Percentiles rank a stretch among this genome's conserved stretches.
Conservation (phyloP, 305 asterid genomes). For the Ajuga reptans region DNA sequence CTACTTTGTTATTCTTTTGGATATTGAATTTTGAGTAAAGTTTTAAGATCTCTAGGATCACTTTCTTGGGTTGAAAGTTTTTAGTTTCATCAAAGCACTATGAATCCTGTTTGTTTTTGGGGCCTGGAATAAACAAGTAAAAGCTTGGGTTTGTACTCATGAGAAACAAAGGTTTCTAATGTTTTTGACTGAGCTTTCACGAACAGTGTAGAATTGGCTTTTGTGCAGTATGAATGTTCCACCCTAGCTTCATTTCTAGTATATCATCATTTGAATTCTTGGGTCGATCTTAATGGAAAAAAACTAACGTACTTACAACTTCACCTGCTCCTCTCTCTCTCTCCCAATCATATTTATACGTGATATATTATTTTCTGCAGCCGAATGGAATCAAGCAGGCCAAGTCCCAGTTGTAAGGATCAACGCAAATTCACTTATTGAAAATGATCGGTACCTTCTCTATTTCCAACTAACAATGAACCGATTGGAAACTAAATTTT, state of each 20-base stretch:
- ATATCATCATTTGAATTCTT: background rate
- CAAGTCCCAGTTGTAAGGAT: conserved; percentile 24
- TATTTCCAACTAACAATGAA: too few relatives aligned
- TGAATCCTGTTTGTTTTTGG: too few relatives aligned
- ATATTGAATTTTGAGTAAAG: too few relatives aligned
- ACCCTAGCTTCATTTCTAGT: background rate
- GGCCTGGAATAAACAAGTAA: too few relatives aligned
- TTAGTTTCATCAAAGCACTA: too few relatives aligned
- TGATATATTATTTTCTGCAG: conserved; percentile 11
- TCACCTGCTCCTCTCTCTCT: background rate
- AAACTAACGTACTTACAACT: too few relatives aligned
- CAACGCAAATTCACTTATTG: background rate
- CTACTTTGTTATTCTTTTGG: too few relatives aligned
- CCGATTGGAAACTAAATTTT: too few relatives aligned
- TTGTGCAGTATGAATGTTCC: background rate
- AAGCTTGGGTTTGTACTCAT: too few relatives aligned
- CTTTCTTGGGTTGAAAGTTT: too few relatives aligned
- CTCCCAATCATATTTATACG: background rate
- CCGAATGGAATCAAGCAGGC: conserved; percentile 8
- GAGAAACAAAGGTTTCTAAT: too few relatives aligned
- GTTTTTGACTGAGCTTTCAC: background rate
- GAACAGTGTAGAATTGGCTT: background rate
- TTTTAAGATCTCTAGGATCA: too few relatives aligned
- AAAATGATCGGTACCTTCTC: background rate
- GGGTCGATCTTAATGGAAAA: background rate